These are phyloP conservation scores for Coccomyxa sp. DNA, from an alignment of 139 green algal species.

Conservation along the genomic window DNA sequence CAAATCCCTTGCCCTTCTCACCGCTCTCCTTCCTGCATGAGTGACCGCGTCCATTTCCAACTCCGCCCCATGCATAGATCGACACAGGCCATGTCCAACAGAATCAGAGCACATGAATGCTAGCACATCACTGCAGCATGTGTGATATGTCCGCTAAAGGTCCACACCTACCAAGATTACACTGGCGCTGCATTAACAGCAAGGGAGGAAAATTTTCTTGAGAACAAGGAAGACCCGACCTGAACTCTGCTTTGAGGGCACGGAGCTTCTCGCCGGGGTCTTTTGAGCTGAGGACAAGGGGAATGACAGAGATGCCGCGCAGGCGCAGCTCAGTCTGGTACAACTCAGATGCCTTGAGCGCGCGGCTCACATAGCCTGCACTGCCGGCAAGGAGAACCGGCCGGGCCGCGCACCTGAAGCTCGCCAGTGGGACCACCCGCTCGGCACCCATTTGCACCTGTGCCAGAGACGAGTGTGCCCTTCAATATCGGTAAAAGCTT, in stretches of 20 bases:
- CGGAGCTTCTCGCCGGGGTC: constrained; percentile 58
- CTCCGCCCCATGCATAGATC: too few relatives aligned
- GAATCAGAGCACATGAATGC: neutral
- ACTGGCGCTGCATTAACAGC: neutral
- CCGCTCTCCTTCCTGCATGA: neutral
- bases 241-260: constrained; percentile 61
- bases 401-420: constrained; percentile 67
- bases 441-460: constrained; percentile 57
- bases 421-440: constrained; percentile 63
- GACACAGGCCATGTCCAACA: too few relatives aligned
- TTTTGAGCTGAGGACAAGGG: constrained; percentile 26
- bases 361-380: constrained; percentile 45
- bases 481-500: neutral
- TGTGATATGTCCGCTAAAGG: neutral
- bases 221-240: neutral
- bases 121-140: neutral
- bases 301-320: constrained; percentile 62
- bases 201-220: neutral
- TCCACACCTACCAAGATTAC: neutral
- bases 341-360: constrained; percentile 47
- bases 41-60: too few relatives aligned
- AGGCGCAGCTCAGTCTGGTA: constrained; percentile 53
- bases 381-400: constrained; percentile 76
- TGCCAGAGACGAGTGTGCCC: neutral
- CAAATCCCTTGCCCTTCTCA: constrained; percentile 51